Base-by-base conservation (phyloP, 805 yeast species). In the Yarrowia yakushimensis region DNA sequence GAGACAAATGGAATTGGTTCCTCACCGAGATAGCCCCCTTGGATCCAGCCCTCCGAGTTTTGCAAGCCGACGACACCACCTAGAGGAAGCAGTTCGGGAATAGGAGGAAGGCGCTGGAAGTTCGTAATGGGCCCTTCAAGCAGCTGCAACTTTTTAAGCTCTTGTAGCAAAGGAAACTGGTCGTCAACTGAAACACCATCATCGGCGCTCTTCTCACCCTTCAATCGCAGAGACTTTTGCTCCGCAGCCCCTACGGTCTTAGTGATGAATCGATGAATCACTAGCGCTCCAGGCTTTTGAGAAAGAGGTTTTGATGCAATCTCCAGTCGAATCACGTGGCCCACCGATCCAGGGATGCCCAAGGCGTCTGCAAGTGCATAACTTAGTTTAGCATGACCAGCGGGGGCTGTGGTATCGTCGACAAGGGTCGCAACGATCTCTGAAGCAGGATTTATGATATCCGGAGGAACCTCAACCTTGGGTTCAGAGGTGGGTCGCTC, bases 31-130 rank as follows among this genome's bases (percentile, higher is more conserved):
- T 39, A 55, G 17, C 63, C 60, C 20, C 60, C 41, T 31, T 60
- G 61, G 8, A 54, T 42, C 69, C 86, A 84, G 7, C 82, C 84
- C 42, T 77, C 81, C 2, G 70, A 64, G 48, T 74, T 75, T 59
- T 80, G 82, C 66, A 85, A 76, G 61, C 78, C 82, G 25, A 88
- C 57, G 7, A 82, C 60, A 0, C 87, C 92, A 13, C 96, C 94
- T 42, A 75, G 66, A 0, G 88, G 86, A 18, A 87, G 70, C 5
- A 71, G 20, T 0, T 74, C 65, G 1, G 82, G 78, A 1, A 82
- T 71, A 0, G 72, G 68, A 0, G 92, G 90, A 1, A 88, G 66
- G 65, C 81, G 82, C 60, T 79, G 69, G 27, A 74, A 76, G 64
- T 81, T 81, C 0, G 91, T 81, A 41, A 68, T 22, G 6, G 75